Evolutionary conservation across 495 filamentous ascomycete genomes (phyloP), one percentile per base, ranked within the genome.

Genomic region (Penicillium pulvis): DNA sequence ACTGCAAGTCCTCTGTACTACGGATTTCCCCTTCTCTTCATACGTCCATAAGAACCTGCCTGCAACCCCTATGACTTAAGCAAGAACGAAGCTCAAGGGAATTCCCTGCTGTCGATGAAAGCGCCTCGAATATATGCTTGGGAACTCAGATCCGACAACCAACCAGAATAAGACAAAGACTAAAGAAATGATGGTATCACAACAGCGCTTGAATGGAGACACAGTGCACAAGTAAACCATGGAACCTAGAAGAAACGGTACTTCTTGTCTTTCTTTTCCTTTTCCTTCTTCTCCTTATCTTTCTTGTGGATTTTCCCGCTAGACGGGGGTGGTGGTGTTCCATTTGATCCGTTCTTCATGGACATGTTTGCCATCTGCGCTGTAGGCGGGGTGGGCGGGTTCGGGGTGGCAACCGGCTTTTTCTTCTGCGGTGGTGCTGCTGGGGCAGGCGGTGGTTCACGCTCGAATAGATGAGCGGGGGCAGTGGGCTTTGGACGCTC

Each of bases 401-500:
- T 66, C 43, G 72, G 68, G 39, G 63, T 71, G 45, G 58, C 46
- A 9, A 68, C 59, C 56, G 73, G 59, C 59, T 68, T 60, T 58
- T 69, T 73, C 75, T 70, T 74, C 76, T 75, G 70, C 12, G 65
- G 67, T 17, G 73, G 75, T 28, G 70, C 64, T 35, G 54, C 36
- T 6, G 77, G 74, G 17, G 77, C 63, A 6, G 84, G 71, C 11
- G 81, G 81, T 1, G 83, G 76, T 10, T 92, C 87, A n/a, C 81
- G 79, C 69, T 96, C 92, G 64, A 94, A 94, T 1, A 98, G 76
- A 75, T 96, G 90, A 30, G 85, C 89, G 2, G 94, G 94, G 1
- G 93, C 89, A 47, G 85, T 87, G 7, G 87, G 90, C 69, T 86
- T 85, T 6, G 91, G 92, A 55, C 84, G 77, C 63, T 98, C 93